Evolutionary conservation across 192 early-diverging fungal genomes (phyloP).

Genomic region (Entophlyctis helioformis): DNA sequence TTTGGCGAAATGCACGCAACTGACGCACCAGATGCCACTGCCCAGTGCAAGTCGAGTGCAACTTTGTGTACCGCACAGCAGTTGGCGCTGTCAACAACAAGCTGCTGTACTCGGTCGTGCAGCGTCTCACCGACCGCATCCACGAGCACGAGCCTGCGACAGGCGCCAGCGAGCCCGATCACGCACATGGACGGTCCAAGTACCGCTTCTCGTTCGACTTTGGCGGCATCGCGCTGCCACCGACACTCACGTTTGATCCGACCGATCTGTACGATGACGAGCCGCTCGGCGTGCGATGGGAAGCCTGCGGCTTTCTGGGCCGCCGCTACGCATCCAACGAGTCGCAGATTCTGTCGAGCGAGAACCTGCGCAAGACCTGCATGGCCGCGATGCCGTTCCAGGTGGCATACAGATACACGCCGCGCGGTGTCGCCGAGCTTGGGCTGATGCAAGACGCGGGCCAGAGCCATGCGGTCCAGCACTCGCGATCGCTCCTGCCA

Average conservation of each 20-base stretch:
- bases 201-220: constrained; percentile 9
- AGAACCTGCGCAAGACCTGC: no score
- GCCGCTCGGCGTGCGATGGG: constrained; percentile 10
- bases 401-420: no score
- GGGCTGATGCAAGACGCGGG: no score
- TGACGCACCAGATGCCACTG: no score
- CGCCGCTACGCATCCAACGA: no score
- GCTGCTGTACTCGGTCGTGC: constrained; percentile 1
- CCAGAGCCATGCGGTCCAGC: no score
- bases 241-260: constrained; percentile 7
- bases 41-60: constrained; percentile 8
- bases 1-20: no score
- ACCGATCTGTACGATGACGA: constrained; percentile 2
- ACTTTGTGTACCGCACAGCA: constrained; percentile 3
- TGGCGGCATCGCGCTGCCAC: constrained; percentile 4
- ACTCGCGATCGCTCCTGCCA: no score
- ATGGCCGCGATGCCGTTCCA: no score
- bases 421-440: no score
- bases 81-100: constrained; percentile 3
- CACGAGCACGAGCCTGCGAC: background rate
- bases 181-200: background rate
- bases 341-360: no score
- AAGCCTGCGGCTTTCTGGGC: constrained; percentile 4
- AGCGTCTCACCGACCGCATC: background rate
- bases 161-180: background rate